These are phyloP conservation scores for Chlamydomonas sphaeroides DNA, from an alignment of 139 green algal species.

Conservation along the genomic window DNA sequence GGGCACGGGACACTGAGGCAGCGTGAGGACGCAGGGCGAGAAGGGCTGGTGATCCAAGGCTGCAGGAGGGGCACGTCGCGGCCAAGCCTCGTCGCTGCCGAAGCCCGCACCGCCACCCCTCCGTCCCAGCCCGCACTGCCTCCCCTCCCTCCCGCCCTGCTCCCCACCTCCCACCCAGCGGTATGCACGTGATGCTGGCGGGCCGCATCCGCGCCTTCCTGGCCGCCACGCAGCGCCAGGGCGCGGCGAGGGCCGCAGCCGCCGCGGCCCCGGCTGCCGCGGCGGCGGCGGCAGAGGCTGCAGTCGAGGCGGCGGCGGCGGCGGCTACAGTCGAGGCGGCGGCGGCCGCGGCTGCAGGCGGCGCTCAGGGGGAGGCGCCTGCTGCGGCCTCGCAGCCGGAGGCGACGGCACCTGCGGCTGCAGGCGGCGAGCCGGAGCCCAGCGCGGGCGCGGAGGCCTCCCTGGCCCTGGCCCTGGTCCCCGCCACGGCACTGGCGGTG, in stretches of 20 bases:
- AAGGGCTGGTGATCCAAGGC: no score
- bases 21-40: no score
- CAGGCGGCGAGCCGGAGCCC: neutral
- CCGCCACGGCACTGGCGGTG: no score
- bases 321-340: neutral
- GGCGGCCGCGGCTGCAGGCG: neutral
- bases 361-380: neutral
- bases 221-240: no score
- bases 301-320: neutral
- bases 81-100: no score
- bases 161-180: constrained; percentile 43
- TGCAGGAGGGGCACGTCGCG: no score
- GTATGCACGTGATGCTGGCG: constrained; percentile 55
- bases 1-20: no score
- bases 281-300: neutral
- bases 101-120: no score
- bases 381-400: no score
- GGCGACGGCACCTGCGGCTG: neutral
- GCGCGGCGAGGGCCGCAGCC: neutral
- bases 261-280: neutral
- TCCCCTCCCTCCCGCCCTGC: constrained; percentile 5
- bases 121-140: neutral
- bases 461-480: neutral
- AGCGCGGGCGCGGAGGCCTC: neutral
- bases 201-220: constrained; percentile 58